Evolutionary conservation across 805 yeast genomes (phyloP), one percentile per base, ranked within the genome.

Genomic region (Saturnispora serradocipensis): DNA sequence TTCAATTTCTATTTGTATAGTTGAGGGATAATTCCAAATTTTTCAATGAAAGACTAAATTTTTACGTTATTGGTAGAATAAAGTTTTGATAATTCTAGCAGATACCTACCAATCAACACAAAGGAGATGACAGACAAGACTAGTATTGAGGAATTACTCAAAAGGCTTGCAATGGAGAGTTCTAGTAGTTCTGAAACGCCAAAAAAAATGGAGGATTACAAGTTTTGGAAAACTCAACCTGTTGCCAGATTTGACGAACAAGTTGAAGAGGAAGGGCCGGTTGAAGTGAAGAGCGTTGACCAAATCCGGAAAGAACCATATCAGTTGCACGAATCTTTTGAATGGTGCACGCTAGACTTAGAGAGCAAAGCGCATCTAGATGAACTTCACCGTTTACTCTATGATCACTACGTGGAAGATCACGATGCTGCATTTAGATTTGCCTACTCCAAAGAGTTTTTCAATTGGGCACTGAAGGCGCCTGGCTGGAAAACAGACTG

Each of bases 161-260:
- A 72, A 61, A 72, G 71, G 58, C 66, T 80, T 39, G 72, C 81
- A 2, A 66, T 75, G 72, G 82, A 80, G 30, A 77, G 76, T 7
- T 66, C 73, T 72, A 69, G 82, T 46, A 72, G 73, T n/a, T 81
- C 42, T 16, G 42, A 73, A 43, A 72, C 75, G 32, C 72, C 77
- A 59, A 84, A 82, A 56, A 78, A 82, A 22, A 88, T 89, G 86
- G 81, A 86, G 49, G 95, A 90, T 63, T 88, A 90, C 72, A 88
- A 86, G 70, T 93, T 93, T 70, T 93, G 99, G 99, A 87, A 86
- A 62, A 93, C 99, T 2, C 99, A 93, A 69, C 99, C 99, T 0
- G 98, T 93, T 20, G 78, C 89, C 8, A 74, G 73, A 30, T 81
- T 90, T 56, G 86, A 86, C 63, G 93, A 84, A 61, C 65, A 72